Evolutionary conservation across 2,329 filamentous ascomycete genomes (phyloP).

Genomic region (Ascochyta fabae): DNA sequence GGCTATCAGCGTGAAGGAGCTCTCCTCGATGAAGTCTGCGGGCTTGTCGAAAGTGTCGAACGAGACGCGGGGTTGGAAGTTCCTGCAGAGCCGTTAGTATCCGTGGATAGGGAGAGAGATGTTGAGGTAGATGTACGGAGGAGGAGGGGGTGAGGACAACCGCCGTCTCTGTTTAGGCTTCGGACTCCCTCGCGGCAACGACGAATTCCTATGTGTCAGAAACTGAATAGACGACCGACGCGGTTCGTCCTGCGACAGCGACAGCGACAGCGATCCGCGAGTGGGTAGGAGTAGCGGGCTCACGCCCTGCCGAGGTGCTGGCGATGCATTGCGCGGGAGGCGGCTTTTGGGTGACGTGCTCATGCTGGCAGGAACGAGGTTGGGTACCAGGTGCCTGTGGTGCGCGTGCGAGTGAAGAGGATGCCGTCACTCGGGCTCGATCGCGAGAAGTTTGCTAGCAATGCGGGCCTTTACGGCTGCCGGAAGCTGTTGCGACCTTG

Average conservation of each 20-base stretch:
- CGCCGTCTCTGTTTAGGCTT: constrained; percentile 44
- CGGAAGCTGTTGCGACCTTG: constrained; percentile 31
- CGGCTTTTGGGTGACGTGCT: constrained; percentile 41
- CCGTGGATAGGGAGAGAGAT: neutral
- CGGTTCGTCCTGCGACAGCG: constrained; percentile 33
- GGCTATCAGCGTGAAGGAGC: constrained; percentile 79
- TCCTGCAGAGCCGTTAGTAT: constrained; percentile 49
- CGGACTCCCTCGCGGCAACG: constrained; percentile 42
- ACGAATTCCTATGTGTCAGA: constrained; percentile 39
- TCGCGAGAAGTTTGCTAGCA: constrained; percentile 30
- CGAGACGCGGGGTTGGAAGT: constrained; percentile 72
- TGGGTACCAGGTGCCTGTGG: constrained; percentile 20
- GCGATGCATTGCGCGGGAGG: constrained; percentile 33
- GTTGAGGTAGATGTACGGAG: constrained; percentile 44
- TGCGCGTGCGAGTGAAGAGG: constrained; percentile 21
- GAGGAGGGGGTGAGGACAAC: constrained; percentile 51
- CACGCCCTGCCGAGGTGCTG: constrained; percentile 29
- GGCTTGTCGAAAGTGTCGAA: constrained; percentile 77
- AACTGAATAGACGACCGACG: constrained; percentile 51
- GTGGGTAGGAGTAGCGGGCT: constrained; percentile 38
- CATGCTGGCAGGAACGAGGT: constrained; percentile 27
- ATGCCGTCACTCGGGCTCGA: constrained; percentile 11
- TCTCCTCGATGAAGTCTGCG: constrained; percentile 63
- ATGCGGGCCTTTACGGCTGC: constrained; percentile 36
- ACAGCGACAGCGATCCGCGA: constrained; percentile 19